Evolutionary conservation across 129 eudicot genomes (phyloP).

Genomic region (Flaveria bidentis): DNA sequence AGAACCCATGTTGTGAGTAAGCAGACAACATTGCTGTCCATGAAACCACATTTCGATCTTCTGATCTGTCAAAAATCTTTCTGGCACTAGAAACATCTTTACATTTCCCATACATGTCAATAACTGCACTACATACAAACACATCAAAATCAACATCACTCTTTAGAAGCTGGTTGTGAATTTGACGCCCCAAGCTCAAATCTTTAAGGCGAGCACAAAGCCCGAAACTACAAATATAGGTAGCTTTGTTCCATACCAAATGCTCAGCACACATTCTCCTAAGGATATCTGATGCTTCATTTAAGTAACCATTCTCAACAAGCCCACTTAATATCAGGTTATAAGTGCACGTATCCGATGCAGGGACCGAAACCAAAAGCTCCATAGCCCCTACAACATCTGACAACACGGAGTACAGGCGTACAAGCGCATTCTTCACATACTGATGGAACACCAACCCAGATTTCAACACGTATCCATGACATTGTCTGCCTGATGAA

Average conservation of each 20-base stretch:
- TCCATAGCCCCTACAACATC: slow-evolving; percentile 48
- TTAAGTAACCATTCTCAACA: slow-evolving; percentile 40
- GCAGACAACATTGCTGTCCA: slow-evolving; percentile 69
- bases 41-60: slow-evolving; percentile 46
- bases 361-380: slow-evolving; percentile 45
- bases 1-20: slow-evolving; percentile 54
- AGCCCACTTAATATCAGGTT: slow-evolving; percentile 54
- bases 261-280: slow-evolving; percentile 37
- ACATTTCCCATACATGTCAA: slow-evolving; percentile 78
- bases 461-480: slow-evolving; percentile 44
- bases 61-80: slow-evolving; percentile 41
- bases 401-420: slow-evolving; percentile 47
- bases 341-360: slow-evolving; percentile 49
- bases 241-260: slow-evolving; percentile 49
- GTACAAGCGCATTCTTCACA: slow-evolving; percentile 62
- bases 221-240: slow-evolving; percentile 44
- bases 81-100: slow-evolving; percentile 45
- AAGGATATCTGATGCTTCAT: slow-evolving; percentile 42
- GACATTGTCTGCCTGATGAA: slow-evolving; percentile 36
- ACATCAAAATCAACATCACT: slow-evolving; percentile 41
- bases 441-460: slow-evolving; percentile 57
- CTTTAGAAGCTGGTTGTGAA: slow-evolving; percentile 47
- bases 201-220: slow-evolving; percentile 50
- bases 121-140: slow-evolving; percentile 44
- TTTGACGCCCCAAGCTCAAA: slow-evolving; percentile 48